phyloP scores from a whole-genome alignment of 768 basidiomycete species.

The Suillus subaureus region DNA sequence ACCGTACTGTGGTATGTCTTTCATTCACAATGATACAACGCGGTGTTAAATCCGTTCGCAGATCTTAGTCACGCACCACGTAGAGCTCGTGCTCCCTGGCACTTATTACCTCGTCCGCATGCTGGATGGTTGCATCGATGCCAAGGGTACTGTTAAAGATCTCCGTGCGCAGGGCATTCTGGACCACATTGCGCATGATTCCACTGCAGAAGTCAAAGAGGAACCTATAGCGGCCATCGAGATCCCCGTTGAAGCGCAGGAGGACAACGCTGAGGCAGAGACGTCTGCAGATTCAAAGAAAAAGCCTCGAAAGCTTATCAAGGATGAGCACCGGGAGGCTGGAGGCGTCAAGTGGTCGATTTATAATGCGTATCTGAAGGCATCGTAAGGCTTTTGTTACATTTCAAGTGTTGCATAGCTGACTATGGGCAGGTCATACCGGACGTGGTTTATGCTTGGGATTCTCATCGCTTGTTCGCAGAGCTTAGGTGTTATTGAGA shows the following conservation, averaged over 20 bases:
- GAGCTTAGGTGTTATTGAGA: conserved; percentile 28
- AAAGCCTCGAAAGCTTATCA: conserved; percentile 72
- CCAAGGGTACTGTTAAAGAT: conserved; percentile 68
- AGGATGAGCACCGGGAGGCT: conserved; percentile 79
- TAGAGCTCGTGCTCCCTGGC: conserved; percentile 78
- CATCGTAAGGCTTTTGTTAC: conserved; percentile 46
- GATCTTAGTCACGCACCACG: conserved; percentile 82
- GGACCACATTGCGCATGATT: conserved; percentile 58
- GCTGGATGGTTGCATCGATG: conserved; percentile 80
- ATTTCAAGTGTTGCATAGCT: too few relatives aligned
- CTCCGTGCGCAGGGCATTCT: conserved; percentile 63
- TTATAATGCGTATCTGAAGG: conserved; percentile 69
- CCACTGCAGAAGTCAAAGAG: conserved; percentile 49
- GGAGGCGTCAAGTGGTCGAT: conserved; percentile 83
- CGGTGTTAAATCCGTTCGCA: conserved; percentile 21
- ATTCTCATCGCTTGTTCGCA: conserved; percentile 28
- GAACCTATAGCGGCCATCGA: conserved; percentile 28
- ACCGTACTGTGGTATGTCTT: conserved; percentile 65
- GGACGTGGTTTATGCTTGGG: conserved; percentile 30
- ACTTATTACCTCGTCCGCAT: conserved; percentile 75
- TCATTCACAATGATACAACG: neutral
- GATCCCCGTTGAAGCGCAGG: conserved; percentile 11
- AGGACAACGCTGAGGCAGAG: neutral
- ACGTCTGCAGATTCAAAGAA: conserved; percentile 34
- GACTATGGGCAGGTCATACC: conserved; percentile 28